Evolutionary conservation across 179 eudicot genomes (phyloP).

Genomic region (Silene noctiflora): DNA sequence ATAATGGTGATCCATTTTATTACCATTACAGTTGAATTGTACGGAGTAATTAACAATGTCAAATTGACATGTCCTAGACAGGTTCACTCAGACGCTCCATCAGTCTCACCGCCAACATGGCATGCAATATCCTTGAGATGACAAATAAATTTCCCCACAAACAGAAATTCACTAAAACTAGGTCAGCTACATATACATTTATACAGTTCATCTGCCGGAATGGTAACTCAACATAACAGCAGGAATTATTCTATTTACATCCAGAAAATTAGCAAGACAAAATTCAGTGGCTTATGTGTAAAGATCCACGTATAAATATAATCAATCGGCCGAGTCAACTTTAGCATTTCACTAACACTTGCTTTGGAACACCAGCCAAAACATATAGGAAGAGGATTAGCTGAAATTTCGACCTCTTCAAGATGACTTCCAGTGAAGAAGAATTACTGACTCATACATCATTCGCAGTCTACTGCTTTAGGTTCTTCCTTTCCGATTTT

Average conservation of each 20-base stretch:
- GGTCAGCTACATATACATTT: background rate
- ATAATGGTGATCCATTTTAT: no score
- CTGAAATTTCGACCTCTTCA: background rate
- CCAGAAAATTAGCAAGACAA: background rate
- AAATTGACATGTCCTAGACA: no score
- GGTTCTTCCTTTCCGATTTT: constrained; percentile 66
- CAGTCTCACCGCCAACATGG: no score
- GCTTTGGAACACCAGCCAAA: background rate
- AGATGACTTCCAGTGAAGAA: background rate
- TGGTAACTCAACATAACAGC: background rate
- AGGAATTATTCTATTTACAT: constrained; percentile 15
- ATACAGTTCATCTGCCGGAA: background rate
- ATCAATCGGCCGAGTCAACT: background rate
- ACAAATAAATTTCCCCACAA: no score
- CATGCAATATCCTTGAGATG: no score
- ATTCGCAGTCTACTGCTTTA: constrained; percentile 20
- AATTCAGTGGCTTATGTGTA: background rate
- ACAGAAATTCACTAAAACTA: no score
- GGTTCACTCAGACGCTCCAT: no score
- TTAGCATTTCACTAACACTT: no score
- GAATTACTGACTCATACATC: background rate
- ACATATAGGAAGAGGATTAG: background rate
- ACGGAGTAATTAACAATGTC: no score
- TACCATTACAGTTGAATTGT: no score
- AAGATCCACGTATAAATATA: background rate